Evolutionary conservation across 805 yeast species (phyloP).

Genomic region (Barnettozyma pratensis): DNA sequence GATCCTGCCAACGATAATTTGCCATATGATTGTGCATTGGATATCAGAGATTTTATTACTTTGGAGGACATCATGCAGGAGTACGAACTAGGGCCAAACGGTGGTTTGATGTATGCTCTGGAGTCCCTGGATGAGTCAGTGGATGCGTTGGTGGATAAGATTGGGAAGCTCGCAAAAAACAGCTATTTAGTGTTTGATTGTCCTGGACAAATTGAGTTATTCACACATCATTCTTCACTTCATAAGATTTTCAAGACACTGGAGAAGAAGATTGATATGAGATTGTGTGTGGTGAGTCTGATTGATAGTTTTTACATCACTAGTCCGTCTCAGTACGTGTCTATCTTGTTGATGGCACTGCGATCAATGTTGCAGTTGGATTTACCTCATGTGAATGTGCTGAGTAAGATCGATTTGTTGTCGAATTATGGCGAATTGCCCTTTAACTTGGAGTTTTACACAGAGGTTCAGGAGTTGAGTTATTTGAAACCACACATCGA

Average conservation of each 20-base stretch:
- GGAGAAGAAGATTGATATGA: conserved; percentile 57
- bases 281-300: conserved; percentile 80
- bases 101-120: conserved; percentile 85
- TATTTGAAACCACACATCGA: conserved; percentile 64
- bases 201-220: conserved; percentile 95
- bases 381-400: conserved; percentile 87
- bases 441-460: conserved; percentile 77
- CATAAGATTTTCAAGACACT: conserved; percentile 60
- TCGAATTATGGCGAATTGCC: conserved; percentile 76
- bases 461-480: conserved; percentile 83
- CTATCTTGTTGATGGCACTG: conserved; percentile 71
- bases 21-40: conserved; percentile 69
- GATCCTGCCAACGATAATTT: conserved; percentile 86
- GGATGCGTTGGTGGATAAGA: conserved; percentile 51
- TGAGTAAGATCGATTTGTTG: conserved; percentile 84
- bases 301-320: conserved; percentile 80
- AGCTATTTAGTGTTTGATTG: conserved; percentile 79
- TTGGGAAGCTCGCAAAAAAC: conserved; percentile 43
- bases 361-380: conserved; percentile 92
- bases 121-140: conserved; percentile 57
- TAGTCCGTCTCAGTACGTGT: conserved; percentile 84
- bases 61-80: conserved; percentile 76
- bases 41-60: conserved; percentile 71
- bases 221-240: conserved; percentile 82
- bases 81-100: conserved; percentile 73